Base-by-base conservation (phyloP, 371 early-diverging fungal species). In the Choanephora cucurbitarum region DNA sequence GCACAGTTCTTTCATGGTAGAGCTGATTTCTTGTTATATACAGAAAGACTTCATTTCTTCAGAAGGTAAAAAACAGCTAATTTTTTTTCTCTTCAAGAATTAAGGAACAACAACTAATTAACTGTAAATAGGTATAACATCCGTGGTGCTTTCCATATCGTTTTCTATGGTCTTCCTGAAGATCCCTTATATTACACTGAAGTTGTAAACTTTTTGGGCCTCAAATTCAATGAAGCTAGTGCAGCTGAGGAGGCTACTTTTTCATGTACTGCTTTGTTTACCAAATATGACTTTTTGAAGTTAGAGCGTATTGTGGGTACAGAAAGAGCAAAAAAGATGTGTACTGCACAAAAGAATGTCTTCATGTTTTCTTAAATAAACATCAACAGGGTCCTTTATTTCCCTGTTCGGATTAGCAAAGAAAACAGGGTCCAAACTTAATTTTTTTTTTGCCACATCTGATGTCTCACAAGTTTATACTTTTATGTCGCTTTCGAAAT, bases 11-110 rank as follows among this genome's bases (percentile, higher is more conserved):
- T 87, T 75, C 84, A 88, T 19, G 94, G 93, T 14, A 79, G 88
- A n/a, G 66, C 82, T 18, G 74, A 80, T 46, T 87, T 93, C 53
- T 56, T 97, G 43, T 63, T 99, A 10, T 87, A 86, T 60, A 95
- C 97, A 8, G 99, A 97, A 70, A 88, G 99, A 24, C 88, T 92
- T 55, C 96, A 97, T 72, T 99, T 91, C 69, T 99, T 91, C 80
- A 82, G 94, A 64, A 72, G 94, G 79, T 83, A 65, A 33, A 24
- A 22, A 17, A 19, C 3, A n/a, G n/a, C n/a, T n/a, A n/a, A n/a
- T n/a, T n/a, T n/a, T n/a, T n/a, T n/a, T n/a, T n/a, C n/a, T n/a
- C n/a, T n/a, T n/a, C n/a, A n/a, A n/a, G n/a, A n/a, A n/a, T n/a
- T n/a, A n/a, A n/a, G n/a, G n/a, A n/a, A n/a, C n/a, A n/a, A n/a